phyloP scores from a whole-genome alignment of 1,284 basidiomycete genomes.

The Gomphus bonarii region DNA sequence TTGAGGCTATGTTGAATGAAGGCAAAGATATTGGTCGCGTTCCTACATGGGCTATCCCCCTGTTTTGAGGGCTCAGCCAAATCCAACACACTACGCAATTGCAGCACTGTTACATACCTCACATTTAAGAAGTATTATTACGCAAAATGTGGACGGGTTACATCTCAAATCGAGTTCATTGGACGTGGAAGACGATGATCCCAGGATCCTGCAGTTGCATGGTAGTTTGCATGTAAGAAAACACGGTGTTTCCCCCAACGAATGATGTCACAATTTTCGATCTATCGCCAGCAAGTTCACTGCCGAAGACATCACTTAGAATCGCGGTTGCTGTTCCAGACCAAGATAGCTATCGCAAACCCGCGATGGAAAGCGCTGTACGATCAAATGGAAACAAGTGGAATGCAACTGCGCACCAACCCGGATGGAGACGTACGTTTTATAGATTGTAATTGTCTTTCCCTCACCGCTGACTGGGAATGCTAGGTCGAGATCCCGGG shows the following conservation, averaged over 20 bases:
- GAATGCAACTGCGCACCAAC: slow-evolving; percentile 66
- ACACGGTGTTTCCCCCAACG: neutral
- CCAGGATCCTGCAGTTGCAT: slow-evolving; percentile 73
- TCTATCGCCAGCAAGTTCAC: slow-evolving; percentile 46
- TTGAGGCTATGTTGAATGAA: neutral
- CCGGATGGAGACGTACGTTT: slow-evolving; percentile 77
- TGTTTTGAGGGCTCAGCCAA: slow-evolving; percentile 70
- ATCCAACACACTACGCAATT: slow-evolving; percentile 79
- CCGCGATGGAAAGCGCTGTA: slow-evolving; percentile 70
- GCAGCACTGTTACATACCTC: slow-evolving; percentile 70
- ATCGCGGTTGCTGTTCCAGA: slow-evolving; percentile 65
- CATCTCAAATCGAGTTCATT: slow-evolving; percentile 63
- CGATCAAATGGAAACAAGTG: slow-evolving; percentile 55
- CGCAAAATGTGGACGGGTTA: slow-evolving; percentile 89
- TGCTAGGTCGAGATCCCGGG: slow-evolving; percentile 71
- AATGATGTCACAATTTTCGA: slow-evolving; percentile 9
- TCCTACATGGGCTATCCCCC: slow-evolving; percentile 79
- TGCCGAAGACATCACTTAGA: slow-evolving; percentile 63
- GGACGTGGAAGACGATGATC: slow-evolving; percentile 27
- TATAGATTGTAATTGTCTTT: neutral
- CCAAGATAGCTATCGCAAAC: slow-evolving; percentile 60
- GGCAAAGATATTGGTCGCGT: slow-evolving; percentile 74
- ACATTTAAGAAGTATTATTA: slow-evolving; percentile 60
- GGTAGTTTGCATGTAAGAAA: slow-evolving; percentile 71
- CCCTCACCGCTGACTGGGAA: neutral